Base-by-base conservation (phyloP, 352 stramenopile species). In the Globisporangium splendens region DNA sequence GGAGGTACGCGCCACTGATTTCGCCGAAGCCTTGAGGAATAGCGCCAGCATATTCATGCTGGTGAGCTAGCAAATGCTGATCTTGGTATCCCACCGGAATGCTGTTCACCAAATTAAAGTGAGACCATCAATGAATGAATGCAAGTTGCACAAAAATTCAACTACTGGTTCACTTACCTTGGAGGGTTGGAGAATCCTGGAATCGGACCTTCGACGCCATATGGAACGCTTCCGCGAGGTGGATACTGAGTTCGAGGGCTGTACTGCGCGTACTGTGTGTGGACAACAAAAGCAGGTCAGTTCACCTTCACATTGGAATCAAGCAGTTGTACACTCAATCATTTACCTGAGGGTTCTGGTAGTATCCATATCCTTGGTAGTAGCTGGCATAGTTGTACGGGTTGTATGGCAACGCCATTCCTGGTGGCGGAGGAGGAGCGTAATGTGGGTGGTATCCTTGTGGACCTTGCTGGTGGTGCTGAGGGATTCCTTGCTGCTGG, bases 321-420 rank as follows among this genome's bases (percentile, higher is more conserved):
- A 35, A 35, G 28, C 28, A 35, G 28, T 35, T 35, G 28, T 35
- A 8, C 28, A 35, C 28, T 8, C 10, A 35, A 10, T 31, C 59
- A 46, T 10, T 48, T 39, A 89, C 79, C 75, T 91, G 86, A 10
- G 83, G 86, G 69, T 91, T 95, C 63, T 93, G 83, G 68, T 93
- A 95, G 68, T 95, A 95, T 33, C 81, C 79, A 62, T 93, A 95
- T 59, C 81, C 79, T 62, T 93, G 86, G 69, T 93, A 95, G 70
- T 93, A 91, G 41, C 68, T 80, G 38, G 68, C 73, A 63, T 95
- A 95, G 65, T 90, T 95, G 74, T 95, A 95, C 53, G 86, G 86
- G 69, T 95, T 93, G 80, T 93, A 95, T 8, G 79, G 79, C 70
- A 95, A 69, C 18, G 86, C 82, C 86, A 95, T 95, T 24, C 86